Evolutionary conservation across 768 basidiomycete species (phyloP), one percentile per base, ranked within the genome.

Genomic region (Amanita rimosa): DNA sequence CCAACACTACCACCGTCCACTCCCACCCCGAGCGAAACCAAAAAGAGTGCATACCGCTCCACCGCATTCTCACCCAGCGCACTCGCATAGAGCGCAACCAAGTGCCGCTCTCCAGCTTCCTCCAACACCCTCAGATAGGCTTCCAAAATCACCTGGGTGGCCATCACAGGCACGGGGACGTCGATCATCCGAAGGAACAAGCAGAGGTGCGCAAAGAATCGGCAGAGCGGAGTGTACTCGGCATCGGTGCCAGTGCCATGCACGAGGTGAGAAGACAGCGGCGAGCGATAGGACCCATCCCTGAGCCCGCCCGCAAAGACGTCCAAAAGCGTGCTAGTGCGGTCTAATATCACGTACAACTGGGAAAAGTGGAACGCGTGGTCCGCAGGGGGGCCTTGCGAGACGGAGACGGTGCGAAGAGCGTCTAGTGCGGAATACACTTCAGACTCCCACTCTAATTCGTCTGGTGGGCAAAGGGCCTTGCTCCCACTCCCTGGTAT

Each of bases 131-230:
- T 78, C 4, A 97, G 75, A 60, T 98, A 99, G 0, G 85, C 79
- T 59, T 95, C 87, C 22, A 98, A 67, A 45, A 99, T 89, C 26
- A 75, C 65, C 58, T 95, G 90, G 0, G 79, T 83, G 0, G 88
- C 79, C 10, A 79, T 63, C 1, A 83, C 79, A 0, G 93, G 85
- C 0, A 90, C 76, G 0, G 78, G 62, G 31, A 83, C 66, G 44
- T 85, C 83, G 31, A 96, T 85, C 66, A 91, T 78, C 53, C 86
- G 81, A 3, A 96, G 72, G 65, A 83, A 91, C 26, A 98, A 79
- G 54, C 90, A 90, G 19, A 98, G 68, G 59, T 99, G 95, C 0
- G 93, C 85, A 58, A 95, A 96, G 68, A 98, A 99, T 3, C 93
- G 83, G 39, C 78, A 80, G 72, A 89, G 74, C 0, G 76, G 72